Base-by-base conservation (phyloP, 305 asterid species). In the Fraxinus albicans region DNA sequence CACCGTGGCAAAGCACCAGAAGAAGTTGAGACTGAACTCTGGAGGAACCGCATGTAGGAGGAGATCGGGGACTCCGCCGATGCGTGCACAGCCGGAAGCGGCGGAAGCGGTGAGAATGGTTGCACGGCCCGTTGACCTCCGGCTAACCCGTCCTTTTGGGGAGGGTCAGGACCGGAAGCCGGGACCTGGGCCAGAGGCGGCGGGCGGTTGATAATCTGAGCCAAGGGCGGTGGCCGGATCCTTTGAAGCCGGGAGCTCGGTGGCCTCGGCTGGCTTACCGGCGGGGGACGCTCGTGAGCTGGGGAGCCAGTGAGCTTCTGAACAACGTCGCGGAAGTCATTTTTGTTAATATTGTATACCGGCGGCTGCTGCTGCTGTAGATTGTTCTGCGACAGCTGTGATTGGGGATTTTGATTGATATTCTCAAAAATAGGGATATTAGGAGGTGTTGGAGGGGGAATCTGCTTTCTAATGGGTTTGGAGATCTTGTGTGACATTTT, bases 31-130 rank as follows among this genome's bases (percentile, higher is more conserved):
- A 55, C 1, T 55, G 95, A 86, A 86, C 15, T 85, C 73, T 90
- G 95, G 55, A 93, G 85, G 82, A 84, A 89, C 25, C 98, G 89
- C 98, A 95, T 93, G 80, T 95, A 91, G 34, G 98, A 97, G 12
- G 98, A 92, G 85, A 95, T 85, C 85, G 98, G 98, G 23, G 98
- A 93, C 77, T 95, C 98, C 29, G 97, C 94, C 50, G 96, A 93
- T 29, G 96, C 92, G 69, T 92, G 97, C 21, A 93, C 98, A 0
- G 95, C 77, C 0, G 97, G 97, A 36, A 94, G 88, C 76, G 98
- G 94, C 13, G 94, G 94, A 7, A 93, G 92, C 0, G 95, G 94
- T 8, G 87, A 86, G 34, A 90, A 81, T 5, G 90, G 92, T 67
- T 84, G 92, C 42, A 25, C 13, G 40, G 81, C 81, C 65, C 87